Percentiles rank a stretch among this genome's conserved stretches.
Conservation (phyloP, 176 grass and related monocot species). For the Melocanna baccifera region DNA sequence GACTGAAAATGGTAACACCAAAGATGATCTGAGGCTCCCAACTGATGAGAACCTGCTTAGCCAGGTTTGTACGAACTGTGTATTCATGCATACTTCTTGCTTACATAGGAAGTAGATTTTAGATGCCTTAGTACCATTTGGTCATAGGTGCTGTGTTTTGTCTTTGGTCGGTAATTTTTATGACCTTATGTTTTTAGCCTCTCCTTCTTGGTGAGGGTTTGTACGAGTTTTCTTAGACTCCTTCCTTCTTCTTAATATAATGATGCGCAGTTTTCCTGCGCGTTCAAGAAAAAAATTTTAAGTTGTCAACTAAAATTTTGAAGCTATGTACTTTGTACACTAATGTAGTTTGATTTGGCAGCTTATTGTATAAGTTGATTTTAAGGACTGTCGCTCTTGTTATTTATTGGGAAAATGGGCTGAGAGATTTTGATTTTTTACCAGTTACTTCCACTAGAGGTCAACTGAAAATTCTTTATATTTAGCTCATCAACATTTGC, state of each 20-base stretch:
- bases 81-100: not conserved
- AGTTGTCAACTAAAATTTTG: not conserved
- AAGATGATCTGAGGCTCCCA: constrained; percentile 51
- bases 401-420: not conserved
- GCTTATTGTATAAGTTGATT: not conserved
- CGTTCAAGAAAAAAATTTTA: too few species aligned
- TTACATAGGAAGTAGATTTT: not conserved
- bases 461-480: too few species aligned
- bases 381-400: not conserved
- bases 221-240: too few species aligned
- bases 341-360: not conserved
- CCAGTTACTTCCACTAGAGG: not conserved
- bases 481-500: not conserved
- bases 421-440: not conserved
- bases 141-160: too few species aligned
- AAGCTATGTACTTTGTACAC: not conserved
- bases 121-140: too few species aligned
- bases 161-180: too few species aligned
- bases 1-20: constrained; percentile 52
- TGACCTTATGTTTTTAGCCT: too few species aligned
- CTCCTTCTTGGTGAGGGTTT: too few species aligned
- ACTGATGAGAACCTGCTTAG: constrained; percentile 39
- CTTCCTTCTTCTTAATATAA: too few species aligned
- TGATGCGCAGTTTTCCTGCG: too few species aligned
- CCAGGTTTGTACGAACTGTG: constrained; percentile 11